Conservation (phyloP, 495 filamentous ascomycete species). For the Terfezia boudieri region DNA sequence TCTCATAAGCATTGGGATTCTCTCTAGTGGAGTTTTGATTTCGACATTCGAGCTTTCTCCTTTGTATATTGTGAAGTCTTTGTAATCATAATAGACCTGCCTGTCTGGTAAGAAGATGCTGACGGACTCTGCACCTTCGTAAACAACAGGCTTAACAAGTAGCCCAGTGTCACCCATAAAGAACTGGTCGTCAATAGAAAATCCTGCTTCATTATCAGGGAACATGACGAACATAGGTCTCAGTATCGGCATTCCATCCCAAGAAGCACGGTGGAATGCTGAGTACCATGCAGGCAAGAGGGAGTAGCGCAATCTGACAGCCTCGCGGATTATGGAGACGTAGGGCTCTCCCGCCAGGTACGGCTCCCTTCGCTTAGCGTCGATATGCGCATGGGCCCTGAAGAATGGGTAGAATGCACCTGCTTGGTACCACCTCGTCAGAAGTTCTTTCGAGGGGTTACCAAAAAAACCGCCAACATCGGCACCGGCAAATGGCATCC, state of each 20-base stretch:
- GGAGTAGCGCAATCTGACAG: conserved; percentile 69
- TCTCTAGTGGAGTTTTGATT: conserved; percentile 55
- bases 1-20: conserved; percentile 71
- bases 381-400: conserved; percentile 93
- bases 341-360: conserved; percentile 74
- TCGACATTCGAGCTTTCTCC: conserved; percentile 44
- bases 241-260: conserved; percentile 66
- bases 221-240: conserved; percentile 81
- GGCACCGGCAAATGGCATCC: conserved; percentile 83
- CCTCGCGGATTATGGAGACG: conserved; percentile 62
- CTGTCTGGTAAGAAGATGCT: conserved; percentile 72
- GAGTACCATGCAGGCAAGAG: conserved; percentile 92
- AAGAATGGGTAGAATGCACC: conserved; percentile 98
- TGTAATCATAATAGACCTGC: conserved; percentile 85
- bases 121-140: conserved; percentile 44
- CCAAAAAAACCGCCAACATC: conserved; percentile 98
- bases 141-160: conserved; percentile 66
- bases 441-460: conserved; percentile 74
- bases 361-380: conserved; percentile 79
- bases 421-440: conserved; percentile 88
- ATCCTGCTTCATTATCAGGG: conserved; percentile 65
- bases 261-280: conserved; percentile 71
- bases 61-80: conserved; percentile 51
- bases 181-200: conserved; percentile 78
- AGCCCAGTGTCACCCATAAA: conserved; percentile 73